phyloP scores from a whole-genome alignment of 352 stramenopile species.

The Phytopythium boreale region DNA sequence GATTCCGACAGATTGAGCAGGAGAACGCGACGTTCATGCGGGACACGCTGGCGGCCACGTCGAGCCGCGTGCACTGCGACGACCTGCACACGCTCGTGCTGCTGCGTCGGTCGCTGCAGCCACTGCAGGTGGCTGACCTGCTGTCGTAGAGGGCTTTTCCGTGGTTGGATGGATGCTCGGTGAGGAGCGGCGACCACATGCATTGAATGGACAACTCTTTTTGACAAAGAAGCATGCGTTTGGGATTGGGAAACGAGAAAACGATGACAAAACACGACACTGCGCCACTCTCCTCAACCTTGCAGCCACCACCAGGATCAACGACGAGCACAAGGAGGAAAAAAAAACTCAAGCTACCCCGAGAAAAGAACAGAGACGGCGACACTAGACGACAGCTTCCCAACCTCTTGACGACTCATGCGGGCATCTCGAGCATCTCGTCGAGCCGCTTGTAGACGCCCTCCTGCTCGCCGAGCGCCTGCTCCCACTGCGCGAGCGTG shows the following conservation, averaged over 20 bases:
- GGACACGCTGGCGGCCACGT: slow-evolving; percentile 42
- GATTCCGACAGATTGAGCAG: slow-evolving; percentile 45
- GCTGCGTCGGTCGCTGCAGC: slow-evolving; percentile 42
- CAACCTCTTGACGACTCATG: slow-evolving; percentile 27
- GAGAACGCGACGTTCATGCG: slow-evolving; percentile 61
- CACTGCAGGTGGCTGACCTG: slow-evolving; percentile 32
- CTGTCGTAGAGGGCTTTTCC: slow-evolving; percentile 7
- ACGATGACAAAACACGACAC: slow-evolving; percentile 7
- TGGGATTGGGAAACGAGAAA: neutral
- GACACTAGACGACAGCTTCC: slow-evolving; percentile 6
- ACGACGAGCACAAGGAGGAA: neutral
- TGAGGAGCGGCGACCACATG: neutral
- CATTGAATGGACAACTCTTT: neutral
- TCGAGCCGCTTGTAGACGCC: slow-evolving; percentile 71
- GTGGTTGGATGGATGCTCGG: neutral
- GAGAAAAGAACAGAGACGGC: slow-evolving; percentile 3
- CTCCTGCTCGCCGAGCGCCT: slow-evolving; percentile 50
- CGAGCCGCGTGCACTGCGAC: slow-evolving; percentile 53
- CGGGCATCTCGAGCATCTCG: slow-evolving; percentile 44
- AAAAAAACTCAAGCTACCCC: neutral
- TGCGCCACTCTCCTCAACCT: neutral
- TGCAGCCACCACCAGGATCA: neutral
- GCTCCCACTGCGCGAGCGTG: slow-evolving; percentile 67
- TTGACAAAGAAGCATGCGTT: slow-evolving; percentile 5
- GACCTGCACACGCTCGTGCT: slow-evolving; percentile 64